Evolutionary conservation across 345 rosid species (phyloP), one percentile per base, ranked within the genome.

Genomic region (Odontarrhena argentea): DNA sequence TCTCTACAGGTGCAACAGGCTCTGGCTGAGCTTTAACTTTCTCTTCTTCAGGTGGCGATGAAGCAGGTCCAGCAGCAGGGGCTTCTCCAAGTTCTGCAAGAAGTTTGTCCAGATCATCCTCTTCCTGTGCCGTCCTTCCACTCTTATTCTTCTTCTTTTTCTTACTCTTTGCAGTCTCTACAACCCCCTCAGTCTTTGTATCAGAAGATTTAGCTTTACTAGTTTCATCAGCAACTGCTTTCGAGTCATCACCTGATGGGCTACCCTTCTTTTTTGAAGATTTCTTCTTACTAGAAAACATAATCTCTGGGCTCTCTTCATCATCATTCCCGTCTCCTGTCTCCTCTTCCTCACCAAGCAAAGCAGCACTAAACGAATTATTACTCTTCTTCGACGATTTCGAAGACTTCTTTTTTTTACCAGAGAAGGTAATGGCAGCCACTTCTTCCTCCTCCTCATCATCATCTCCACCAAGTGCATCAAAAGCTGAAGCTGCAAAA

Each of bases 71-170:
- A 52, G 54, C 55, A 60, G 83, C 38, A 71, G 83, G 76, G 15
- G 43, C 68, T 76, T 74, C 92, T 60, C 95, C 96, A 78, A 90
- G 96, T 76, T 82, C 93, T 5, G 97, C 92, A 50, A 94, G 96
- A 76, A 94, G 74, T 80, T 85, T 88, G 74, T 91, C 99, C 85
- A 94, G 81, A 70, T 94, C 99, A 9, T 87, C 95, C 79, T 94
- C 97, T 78, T 94, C 97, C 55, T 94, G 87, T 45, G 81, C 95
- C 60, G 97, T 87, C 70, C 96, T 91, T 51, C 86, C 96, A 76
- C 86, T 83, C 80, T 88, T 89, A 49, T 83, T 87, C 83, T 93
- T 88, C 80, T 88, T 90, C 56, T 85, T 87, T 55, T 74, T 74
- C 84, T 93, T 93, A 48, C 74, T 81, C 85, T 91, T 94, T 4